Base-by-base conservation (phyloP, 2,329 filamentous ascomycete species). In the Pseudocercospora cruenta region DNA sequence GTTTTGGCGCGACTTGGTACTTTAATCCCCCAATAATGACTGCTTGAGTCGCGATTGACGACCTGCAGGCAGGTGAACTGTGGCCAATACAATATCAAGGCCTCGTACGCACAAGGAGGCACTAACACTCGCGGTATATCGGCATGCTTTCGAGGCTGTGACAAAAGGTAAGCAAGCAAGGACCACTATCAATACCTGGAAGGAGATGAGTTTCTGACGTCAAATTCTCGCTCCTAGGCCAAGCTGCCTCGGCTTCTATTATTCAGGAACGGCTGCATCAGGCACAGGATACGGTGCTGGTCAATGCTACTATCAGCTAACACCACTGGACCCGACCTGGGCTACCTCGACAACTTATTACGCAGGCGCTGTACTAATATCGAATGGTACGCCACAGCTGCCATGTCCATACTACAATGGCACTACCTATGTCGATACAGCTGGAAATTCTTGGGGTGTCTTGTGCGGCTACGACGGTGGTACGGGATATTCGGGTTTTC, bases 1-100 rank as follows among this genome's bases (percentile, higher is more conserved):
- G 45, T 7, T 69, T 58, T 22, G 63, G 66, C 31, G 69, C 66
- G 9, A 58, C 39, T n/a, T 72, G 65, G 62, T 45, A 45, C 39
- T 16, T 16, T 16, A 2, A 10, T 16, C 5, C 14, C 14, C 39
- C 28, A 31, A 19, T 45, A 62, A 24, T 8, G 22, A 28, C 9
- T 21, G 28, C 19, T 31, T 36, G 39, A 8, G 10, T 26, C 21
- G 12, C 4, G 5, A 45, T 19, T 45, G 39, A 45, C 39, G 7
- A 19, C 39, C 19, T 19, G 5, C 7, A 53, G 49, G n/a, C 47
- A 62, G 21, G 21, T 62, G 16, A 36, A 54, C 19, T 62, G 60
- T 26, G 47, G 47, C 3, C 60, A 62, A 36, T 47, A 55, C 22
- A 24, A 19, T 5, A n/a, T 55, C 10, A 22, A 31, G 9, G 22